A percentile compares a stretch with the other conserved stretches of the same genome.
phyloP scores from a whole-genome alignment of 2,329 filamentous ascomycete genomes.

The Paramyrothecium sp. region DNA sequence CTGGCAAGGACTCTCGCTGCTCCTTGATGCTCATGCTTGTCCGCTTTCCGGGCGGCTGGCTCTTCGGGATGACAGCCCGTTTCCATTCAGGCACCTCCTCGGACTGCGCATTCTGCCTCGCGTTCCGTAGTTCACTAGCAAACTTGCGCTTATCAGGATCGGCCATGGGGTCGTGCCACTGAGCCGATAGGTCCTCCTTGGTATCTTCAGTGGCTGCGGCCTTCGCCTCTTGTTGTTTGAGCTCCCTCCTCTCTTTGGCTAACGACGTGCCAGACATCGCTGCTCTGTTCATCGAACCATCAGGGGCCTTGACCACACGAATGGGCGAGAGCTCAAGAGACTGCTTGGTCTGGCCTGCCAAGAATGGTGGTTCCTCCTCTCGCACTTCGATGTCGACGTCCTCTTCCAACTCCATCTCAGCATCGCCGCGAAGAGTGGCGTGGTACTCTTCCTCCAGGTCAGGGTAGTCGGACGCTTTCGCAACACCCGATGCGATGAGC shows the following conservation, averaged over 20 bases:
- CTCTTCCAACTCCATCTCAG: conserved; percentile 87
- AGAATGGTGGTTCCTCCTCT: conserved; percentile 94
- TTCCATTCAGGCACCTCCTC: conserved; percentile 92
- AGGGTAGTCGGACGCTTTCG: conserved; percentile 89
- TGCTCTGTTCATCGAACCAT: conserved; percentile 95
- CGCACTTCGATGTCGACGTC: conserved; percentile 96
- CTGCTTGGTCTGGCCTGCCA: conserved; percentile 94
- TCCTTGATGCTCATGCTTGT: conserved; percentile 93
- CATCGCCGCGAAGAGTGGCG: conserved; percentile 80
- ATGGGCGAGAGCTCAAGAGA: conserved; percentile 94
- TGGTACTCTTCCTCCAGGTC: conserved; percentile 94
- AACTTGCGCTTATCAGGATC: conserved; percentile 82
- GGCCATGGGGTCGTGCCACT: conserved; percentile 98
- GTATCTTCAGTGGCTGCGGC: conserved; percentile 70
- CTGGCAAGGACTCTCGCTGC: conserved; percentile 84
- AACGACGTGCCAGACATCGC: conserved; percentile 90
- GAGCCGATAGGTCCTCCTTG: conserved; percentile 79
- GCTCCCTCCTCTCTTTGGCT: conserved; percentile 84
- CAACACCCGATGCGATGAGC: conserved; percentile 90
- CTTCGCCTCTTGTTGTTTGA: conserved; percentile 84
- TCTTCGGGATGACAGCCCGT: conserved; percentile 73
- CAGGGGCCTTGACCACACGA: conserved; percentile 92
- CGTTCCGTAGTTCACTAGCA: conserved; percentile 77
- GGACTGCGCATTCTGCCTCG: conserved; percentile 57
- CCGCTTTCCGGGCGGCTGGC: conserved; percentile 79